phyloP scores from a whole-genome alignment of 2,329 filamentous ascomycete genomes.

The Cercospora beticola region DNA sequence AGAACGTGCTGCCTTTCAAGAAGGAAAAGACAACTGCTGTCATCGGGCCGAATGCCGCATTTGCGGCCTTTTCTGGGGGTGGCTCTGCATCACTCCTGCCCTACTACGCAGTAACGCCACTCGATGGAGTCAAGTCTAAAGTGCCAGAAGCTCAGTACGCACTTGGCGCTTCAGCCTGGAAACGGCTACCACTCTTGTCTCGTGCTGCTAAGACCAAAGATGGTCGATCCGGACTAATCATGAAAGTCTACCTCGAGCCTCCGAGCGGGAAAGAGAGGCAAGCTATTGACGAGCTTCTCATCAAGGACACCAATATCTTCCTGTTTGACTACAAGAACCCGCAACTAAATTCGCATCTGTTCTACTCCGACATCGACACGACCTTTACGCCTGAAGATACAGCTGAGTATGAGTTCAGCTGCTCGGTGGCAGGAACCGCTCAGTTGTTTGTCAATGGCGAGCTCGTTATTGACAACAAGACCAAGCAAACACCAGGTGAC shows the following conservation, averaged over 20 bases:
- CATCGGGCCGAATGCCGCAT: slow-evolving; percentile 73
- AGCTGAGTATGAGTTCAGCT: slow-evolving; percentile 63
- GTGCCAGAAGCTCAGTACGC: slow-evolving; percentile 26
- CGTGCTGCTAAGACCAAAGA: slow-evolving; percentile 25
- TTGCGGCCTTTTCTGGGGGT: slow-evolving; percentile 52
- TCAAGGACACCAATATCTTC: slow-evolving; percentile 43
- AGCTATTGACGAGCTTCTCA: slow-evolving; percentile 52
- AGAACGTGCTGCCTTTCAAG: slow-evolving; percentile 60
- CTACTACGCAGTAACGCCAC: slow-evolving; percentile 38
- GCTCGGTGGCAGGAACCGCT: slow-evolving; percentile 66
- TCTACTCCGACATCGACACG: slow-evolving; percentile 53
- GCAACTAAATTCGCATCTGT: slow-evolving; percentile 38
- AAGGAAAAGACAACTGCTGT: slow-evolving; percentile 69
- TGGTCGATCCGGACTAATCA: slow-evolving; percentile 30
- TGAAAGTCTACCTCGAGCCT: slow-evolving; percentile 49
- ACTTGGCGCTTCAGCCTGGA: slow-evolving; percentile 32
- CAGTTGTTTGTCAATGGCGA: slow-evolving; percentile 63
- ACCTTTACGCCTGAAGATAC: slow-evolving; percentile 61
- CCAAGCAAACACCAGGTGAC: slow-evolving; percentile 59
- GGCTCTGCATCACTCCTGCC: slow-evolving; percentile 37
- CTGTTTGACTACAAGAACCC: slow-evolving; percentile 54
- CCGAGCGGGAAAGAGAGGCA: slow-evolving; percentile 47
- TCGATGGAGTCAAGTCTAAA: slow-evolving; percentile 34
- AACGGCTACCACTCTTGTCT: slow-evolving; percentile 33
- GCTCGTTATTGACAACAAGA: slow-evolving; percentile 62